Base-by-base conservation (phyloP, 2,329 filamentous ascomycete genomes). In the Herpotrichia juniperi region DNA sequence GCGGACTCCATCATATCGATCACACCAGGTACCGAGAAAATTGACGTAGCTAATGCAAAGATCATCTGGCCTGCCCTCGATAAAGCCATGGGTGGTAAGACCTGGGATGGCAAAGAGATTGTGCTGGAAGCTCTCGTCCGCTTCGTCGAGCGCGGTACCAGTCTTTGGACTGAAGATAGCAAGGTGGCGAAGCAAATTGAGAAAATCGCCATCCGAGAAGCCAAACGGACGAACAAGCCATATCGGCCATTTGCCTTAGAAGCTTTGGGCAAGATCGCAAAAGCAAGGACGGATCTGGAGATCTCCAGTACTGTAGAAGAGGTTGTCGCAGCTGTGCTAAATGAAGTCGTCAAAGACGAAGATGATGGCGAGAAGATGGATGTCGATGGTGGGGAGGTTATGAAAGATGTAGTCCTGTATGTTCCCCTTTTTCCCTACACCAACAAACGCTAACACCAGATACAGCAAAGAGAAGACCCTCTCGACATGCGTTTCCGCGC, bases 51-150 rank as follows among this genome's bases (percentile, higher is more conserved):
- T 2, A 85, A 87, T 34, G 79, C 90, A 16, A 78, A 81, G 59
- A 76, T 78, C 14, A 78, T 97, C 19, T 99, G 93, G 93, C 90
- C 90, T 0, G 83, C 88, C 1, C 80, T 96, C 42, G 91, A 97
- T 58, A 91, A 89, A 66, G 86, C 90, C 1, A 76, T 97, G 34
- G 84, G 86, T 2, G 86, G 96, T 11, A 97, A 97, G 80, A 96
- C 93, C 0, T 99, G 96, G 81, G 83, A 89, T 0, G 91, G 91
- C 19, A 99, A 99, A 70, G 92, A 97, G 74, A 87, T 86, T 60
- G 84, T 99, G 26, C 79, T 97, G 2, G 82, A 86, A 37, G 87
- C 90, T 5, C 91, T 94, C 71, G 88, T 91, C 3, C 83, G 86
- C 51, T 94, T 97, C 63, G 86, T 89, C 0, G 81, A 85, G 63